Evolutionary conservation across 2,329 filamentous ascomycete genomes (phyloP), one percentile per base, ranked within the genome.

Genomic region (Cadophora gregata): DNA sequence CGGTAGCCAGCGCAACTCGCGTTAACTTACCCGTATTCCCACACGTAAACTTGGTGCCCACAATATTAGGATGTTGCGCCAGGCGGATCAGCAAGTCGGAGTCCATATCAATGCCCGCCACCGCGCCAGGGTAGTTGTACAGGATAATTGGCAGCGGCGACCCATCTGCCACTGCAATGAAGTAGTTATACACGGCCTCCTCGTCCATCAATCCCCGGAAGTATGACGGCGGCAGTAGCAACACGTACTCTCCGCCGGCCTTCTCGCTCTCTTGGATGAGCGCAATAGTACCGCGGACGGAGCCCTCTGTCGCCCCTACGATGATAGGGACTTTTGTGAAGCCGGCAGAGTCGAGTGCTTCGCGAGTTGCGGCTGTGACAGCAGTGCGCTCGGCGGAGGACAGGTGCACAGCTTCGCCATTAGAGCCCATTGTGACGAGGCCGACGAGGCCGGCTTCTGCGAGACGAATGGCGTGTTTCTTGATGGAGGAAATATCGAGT

Each of bases 61-160:
- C 82, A 75, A 97, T 93, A 80, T 96, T 96, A 71, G 89, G 88
- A 80, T 96, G 93, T 77, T 88, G 81, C 53, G 90, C 91, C 45
- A 97, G 86, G 77, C 85, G 86, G 81, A 96, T 93, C 75, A 97
- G 86, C 67, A 95, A 85, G 77, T 97, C 93, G 66, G 91, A 94
- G 83, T 96, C 92, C 87, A 97, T 90, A 79, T 97, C 93, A 75
- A 96, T 91, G 60, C 93, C 93, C 6, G 92, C 86, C 6, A 96
- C 93, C 59, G 92, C 93, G 61, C 92, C 93, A 0, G 93, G 93
- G 81, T 96, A 97, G 83, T 96, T 97, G 86, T 97, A 97, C 58
- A 97, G 82, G 70, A 96, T 86, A 63, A 97, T 78, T n/a, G 92
- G 92, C 9, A 96, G 81, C 5, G 92, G 90, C 60, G 89, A 92